Evolutionary conservation across 176 grass and related monocot species (phyloP).

Genomic region (Oryza meridionalis): DNA sequence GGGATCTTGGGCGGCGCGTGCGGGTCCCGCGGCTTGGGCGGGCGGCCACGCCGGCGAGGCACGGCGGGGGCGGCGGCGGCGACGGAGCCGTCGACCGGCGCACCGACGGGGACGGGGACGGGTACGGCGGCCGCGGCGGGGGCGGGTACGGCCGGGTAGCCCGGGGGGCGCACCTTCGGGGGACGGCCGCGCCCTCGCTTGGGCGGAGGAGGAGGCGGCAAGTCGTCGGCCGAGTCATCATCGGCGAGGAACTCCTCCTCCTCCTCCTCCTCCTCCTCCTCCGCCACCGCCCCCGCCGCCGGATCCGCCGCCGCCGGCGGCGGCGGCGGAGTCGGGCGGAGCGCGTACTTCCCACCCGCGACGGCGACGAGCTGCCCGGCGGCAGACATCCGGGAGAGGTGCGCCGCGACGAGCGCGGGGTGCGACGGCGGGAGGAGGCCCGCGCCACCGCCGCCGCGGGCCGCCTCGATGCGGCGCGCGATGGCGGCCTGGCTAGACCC

Average conservation of each 20-base stretch:
- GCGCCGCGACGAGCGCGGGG: conserved; percentile 59
- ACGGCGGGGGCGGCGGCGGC: conserved; percentile 5
- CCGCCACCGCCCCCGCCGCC: too few relatives aligned
- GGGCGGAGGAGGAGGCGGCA: background rate
- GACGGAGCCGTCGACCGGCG: background rate
- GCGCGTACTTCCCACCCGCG: conserved; percentile 51
- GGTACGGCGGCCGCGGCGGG: background rate
- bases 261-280: too few relatives aligned
- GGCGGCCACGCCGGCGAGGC: conserved; percentile 60
- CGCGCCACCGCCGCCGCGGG: conserved; percentile 32
- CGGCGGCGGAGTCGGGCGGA: conserved; percentile 16
- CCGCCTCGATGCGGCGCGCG: conserved; percentile 60
- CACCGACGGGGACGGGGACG: background rate
- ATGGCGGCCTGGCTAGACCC: conserved; percentile 72
- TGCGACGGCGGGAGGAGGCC: conserved; percentile 63
- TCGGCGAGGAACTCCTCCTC: background rate
- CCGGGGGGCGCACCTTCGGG: conserved; percentile 52
- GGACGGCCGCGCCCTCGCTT: conserved; percentile 76
- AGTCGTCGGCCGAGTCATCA: conserved; percentile 27
- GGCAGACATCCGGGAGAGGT: conserved; percentile 68
- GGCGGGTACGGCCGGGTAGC: background rate
- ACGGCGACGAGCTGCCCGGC: conserved; percentile 60
- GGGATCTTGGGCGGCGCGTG: conserved; percentile 64
- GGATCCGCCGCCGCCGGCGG: too few relatives aligned
- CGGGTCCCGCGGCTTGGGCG: conserved; percentile 72